Evolutionary conservation across 345 rosid species (phyloP), one percentile per base, ranked within the genome.

Genomic region (Citrus mangshanensis): DNA sequence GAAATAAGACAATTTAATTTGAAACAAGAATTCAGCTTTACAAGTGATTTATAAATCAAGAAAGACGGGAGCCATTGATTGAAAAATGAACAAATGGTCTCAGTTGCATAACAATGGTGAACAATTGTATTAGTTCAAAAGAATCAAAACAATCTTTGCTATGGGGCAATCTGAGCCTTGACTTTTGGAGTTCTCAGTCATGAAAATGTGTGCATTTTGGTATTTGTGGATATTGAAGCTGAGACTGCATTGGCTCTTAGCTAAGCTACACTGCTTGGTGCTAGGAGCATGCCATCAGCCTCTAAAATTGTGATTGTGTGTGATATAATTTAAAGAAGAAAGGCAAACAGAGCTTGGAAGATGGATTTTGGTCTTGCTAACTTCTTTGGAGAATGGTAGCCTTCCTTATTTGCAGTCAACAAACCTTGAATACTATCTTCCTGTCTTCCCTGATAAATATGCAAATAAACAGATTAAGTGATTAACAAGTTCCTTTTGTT

Each of bases 341-440:
- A 87, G 18, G 98, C 87, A 86, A 92, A 87, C 19, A 95, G 77
- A 55, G 93, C 89, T 85, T 91, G 94, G 70, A 95, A 86, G 68
- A 93, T 85, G 60, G 97, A 93, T 82, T 86, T 92, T 7, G 86
- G 86, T 68, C 81, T 77, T 63, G 64, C 75, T 84, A 86, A 58
- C 77, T 84, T 89, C 79, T 84, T 76, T 0, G 88, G 40, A 69
- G 88, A 61, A 30, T n/a, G 8, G 32, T 84, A 70, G 63, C 80
- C 77, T 28, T 82, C 81, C 68, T 78, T 75, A 59, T 73, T 84
- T 62, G 82, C 85, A 22, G 83, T 82, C 70, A 84, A 73, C 37
- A 86, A 85, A 70, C 86, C 93, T 73, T 86, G 88, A 78, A 38
- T 81, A 68, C 77, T 85, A 38, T 85, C 89, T 70, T 80, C 85